These are phyloP conservation scores for Clavariopsis aquatica DNA, from an alignment of 495 filamentous ascomycete species.

Conservation along the genomic window DNA sequence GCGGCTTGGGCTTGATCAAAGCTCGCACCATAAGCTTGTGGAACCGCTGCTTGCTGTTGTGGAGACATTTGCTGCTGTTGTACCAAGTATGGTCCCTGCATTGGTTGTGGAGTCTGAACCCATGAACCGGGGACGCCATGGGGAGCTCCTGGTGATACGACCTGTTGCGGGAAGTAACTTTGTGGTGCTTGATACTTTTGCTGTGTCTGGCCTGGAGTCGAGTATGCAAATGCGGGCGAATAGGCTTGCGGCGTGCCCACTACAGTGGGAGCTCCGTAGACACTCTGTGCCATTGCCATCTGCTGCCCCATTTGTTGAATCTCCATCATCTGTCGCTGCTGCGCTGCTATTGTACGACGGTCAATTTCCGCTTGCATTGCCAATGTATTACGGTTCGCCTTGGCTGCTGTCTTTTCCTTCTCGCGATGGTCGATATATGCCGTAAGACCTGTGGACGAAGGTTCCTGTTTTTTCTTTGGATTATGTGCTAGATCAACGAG, in stretches of 20 bases:
- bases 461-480: constrained; percentile 21
- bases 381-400: constrained; percentile 21
- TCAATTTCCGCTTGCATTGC: constrained; percentile 38
- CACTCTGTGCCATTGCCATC: constrained; percentile 23
- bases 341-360: constrained; percentile 26
- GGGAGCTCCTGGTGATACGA: constrained; percentile 4
- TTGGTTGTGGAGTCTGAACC: constrained; percentile 25
- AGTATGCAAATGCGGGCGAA: constrained; percentile 22
- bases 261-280: constrained; percentile 10
- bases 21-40: constrained; percentile 33
- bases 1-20: constrained; percentile 36
- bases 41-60: constrained; percentile 24
- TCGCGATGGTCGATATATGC: constrained; percentile 36
- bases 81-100: constrained; percentile 30
- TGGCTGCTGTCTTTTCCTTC: constrained; percentile 32
- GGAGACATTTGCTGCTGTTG: constrained; percentile 21
- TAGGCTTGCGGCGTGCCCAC: constrained; percentile 29
- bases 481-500: constrained; percentile 47
- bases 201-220: constrained; percentile 21
- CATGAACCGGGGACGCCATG: constrained; percentile 12
- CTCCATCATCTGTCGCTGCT: constrained; percentile 35
- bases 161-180: constrained; percentile 33
- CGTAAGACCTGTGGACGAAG: constrained; percentile 25
- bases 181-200: constrained; percentile 29
- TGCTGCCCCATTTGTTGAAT: constrained; percentile 34